Percentiles rank a stretch among this genome's conserved stretches.
Evolutionary conservation across 306 rosid species (phyloP).

Genomic region (Lathyrus aphaca): DNA sequence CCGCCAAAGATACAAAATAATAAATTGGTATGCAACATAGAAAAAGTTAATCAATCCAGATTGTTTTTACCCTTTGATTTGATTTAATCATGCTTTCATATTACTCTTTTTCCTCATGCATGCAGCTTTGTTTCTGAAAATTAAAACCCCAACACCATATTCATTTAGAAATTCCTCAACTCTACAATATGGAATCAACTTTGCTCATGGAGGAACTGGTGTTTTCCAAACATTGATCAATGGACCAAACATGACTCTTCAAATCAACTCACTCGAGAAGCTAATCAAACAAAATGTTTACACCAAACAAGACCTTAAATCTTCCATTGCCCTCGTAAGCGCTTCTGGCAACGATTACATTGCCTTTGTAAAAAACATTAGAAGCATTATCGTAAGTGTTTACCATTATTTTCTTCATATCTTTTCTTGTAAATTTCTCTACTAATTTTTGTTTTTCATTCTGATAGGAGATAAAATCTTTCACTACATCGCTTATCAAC

Average conservation of each 20-base stretch:
- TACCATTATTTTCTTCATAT: neutral
- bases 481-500: constrained; percentile 38
- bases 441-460: neutral
- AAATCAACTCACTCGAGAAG: constrained; percentile 43
- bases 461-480: constrained; percentile 39
- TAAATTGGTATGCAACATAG: too few species aligned
- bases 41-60: neutral
- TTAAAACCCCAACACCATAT: constrained; percentile 36
- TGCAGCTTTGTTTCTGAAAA: constrained; percentile 48
- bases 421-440: neutral
- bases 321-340: constrained; percentile 40
- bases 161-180: constrained; percentile 19
- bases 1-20: too few species aligned
- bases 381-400: constrained; percentile 16
- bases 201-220: constrained; percentile 48
- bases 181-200: constrained; percentile 35
- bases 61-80: neutral
- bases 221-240: constrained; percentile 36
- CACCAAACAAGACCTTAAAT: constrained; percentile 48
- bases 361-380: neutral
- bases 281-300: constrained; percentile 47
- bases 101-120: neutral
- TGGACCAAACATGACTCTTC: constrained; percentile 44
- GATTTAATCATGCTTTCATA: neutral
- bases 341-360: constrained; percentile 45